These are phyloP conservation scores for Endoconidiophora polonica DNA, from an alignment of 2,329 filamentous ascomycete genomes.

Conservation along the genomic window DNA sequence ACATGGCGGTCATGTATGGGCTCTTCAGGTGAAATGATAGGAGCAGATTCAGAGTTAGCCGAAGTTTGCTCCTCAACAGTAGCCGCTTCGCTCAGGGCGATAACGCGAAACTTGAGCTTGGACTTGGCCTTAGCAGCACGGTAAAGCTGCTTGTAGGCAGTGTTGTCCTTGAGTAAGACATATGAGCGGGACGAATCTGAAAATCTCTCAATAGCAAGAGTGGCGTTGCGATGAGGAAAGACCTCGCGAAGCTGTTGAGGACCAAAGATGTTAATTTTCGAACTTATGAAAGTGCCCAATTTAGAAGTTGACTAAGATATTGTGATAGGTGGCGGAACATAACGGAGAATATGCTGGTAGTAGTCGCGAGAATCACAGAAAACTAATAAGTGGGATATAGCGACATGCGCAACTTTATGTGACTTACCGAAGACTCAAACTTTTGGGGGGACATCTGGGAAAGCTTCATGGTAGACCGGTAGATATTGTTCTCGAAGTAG, in stretches of 20 bases:
- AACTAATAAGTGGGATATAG: too few species aligned
- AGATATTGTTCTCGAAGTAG: background rate
- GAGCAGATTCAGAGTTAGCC: background rate
- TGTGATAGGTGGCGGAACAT: too few species aligned
- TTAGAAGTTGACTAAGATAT: too few species aligned
- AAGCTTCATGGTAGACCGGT: background rate
- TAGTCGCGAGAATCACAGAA: too few species aligned
- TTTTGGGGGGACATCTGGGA: constrained; percentile 34
- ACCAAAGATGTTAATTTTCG: too few species aligned
- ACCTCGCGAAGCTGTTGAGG: constrained; percentile 46
- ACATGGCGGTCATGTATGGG: too few species aligned
- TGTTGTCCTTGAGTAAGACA: constrained; percentile 60
- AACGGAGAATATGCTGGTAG: too few species aligned
- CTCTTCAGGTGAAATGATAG: too few species aligned
- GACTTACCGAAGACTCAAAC: constrained; percentile 70
- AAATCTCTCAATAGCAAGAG: constrained; percentile 68
- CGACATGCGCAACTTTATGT: too few species aligned
- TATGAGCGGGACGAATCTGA: constrained; percentile 80
- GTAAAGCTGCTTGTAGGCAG: constrained; percentile 92
- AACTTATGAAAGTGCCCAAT: constrained; percentile 13
- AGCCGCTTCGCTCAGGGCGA: constrained; percentile 16
- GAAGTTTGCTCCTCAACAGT: background rate
- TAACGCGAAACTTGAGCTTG: constrained; percentile 79
- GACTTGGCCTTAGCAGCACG: constrained; percentile 95
- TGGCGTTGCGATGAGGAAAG: constrained; percentile 40